phyloP scores from a whole-genome alignment of 2,329 filamentous ascomycete species.

The Fusarium nurragi region DNA sequence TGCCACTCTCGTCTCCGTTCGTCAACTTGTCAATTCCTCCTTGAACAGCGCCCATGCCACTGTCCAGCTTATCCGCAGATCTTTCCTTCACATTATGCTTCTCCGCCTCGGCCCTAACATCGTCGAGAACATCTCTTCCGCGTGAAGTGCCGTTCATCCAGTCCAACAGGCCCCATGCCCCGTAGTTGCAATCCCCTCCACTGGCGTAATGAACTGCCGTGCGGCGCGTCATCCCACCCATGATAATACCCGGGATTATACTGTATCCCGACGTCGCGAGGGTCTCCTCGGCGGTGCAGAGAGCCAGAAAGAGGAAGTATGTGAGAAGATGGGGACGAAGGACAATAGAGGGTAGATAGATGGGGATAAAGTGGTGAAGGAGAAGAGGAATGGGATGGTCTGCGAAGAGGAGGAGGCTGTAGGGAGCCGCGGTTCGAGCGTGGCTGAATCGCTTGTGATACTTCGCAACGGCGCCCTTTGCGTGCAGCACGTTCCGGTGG shows the following conservation, averaged over 20 bases:
- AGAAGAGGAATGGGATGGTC: constrained; percentile 75
- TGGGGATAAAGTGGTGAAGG: constrained; percentile 69
- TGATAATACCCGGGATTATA: constrained; percentile 62
- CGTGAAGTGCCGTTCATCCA: constrained; percentile 67
- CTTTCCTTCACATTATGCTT: constrained; percentile 63
- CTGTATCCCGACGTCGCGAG: constrained; percentile 75
- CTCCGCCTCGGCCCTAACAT: constrained; percentile 64
- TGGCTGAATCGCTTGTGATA: constrained; percentile 62
- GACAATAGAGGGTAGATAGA: constrained; percentile 71
- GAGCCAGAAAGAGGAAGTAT: constrained; percentile 70
- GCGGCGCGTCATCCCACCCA: constrained; percentile 59
- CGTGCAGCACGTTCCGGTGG: constrained; percentile 77
- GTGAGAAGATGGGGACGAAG: constrained; percentile 78
- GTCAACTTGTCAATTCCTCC: constrained; percentile 47
- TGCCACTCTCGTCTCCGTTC: constrained; percentile 41
- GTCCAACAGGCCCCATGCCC: constrained; percentile 70
- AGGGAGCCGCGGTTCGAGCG: constrained; percentile 63
- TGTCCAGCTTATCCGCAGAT: constrained; percentile 47
- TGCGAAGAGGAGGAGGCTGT: constrained; percentile 70
- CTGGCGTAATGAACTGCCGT: constrained; percentile 64
- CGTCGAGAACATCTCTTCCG: constrained; percentile 62
- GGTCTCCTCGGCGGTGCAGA: constrained; percentile 73
- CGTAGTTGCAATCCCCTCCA: constrained; percentile 67
- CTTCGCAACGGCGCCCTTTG: constrained; percentile 49
- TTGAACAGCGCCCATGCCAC: constrained; percentile 48